These are phyloP conservation scores for Chamaecrista fasciculata DNA, from an alignment of 306 rosid species.

Conservation along the genomic window DNA sequence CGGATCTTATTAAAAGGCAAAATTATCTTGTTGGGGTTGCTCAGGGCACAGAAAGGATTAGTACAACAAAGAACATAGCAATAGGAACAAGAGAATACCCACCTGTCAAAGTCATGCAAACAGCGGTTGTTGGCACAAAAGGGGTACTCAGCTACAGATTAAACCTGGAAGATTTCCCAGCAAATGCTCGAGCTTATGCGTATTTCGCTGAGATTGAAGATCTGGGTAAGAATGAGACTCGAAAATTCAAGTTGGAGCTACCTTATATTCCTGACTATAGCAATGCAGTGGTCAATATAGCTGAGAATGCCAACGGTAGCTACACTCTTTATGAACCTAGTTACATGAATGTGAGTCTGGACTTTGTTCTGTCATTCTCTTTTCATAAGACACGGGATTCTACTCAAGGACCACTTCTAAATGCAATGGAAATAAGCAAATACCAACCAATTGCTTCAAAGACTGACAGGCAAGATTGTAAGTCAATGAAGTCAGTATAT, in stretches of 20 bases:
- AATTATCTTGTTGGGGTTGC: conserved; percentile 91
- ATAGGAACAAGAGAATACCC: conserved; percentile 71
- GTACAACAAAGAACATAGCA: conserved; percentile 53
- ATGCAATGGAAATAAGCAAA: conserved; percentile 87
- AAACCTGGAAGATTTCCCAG: conserved; percentile 84
- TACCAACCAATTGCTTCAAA: conserved; percentile 53
- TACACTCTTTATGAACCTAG: conserved; percentile 95
- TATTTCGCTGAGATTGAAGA: conserved; percentile 85
- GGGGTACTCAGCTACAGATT: conserved; percentile 69
- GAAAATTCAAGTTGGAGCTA: conserved; percentile 74
- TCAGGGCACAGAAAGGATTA: conserved; percentile 79
- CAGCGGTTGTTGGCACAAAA: conserved; percentile 76
- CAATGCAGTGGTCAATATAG: conserved; percentile 86
- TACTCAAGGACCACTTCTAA: conserved; percentile 74
- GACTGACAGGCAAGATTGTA: conserved; percentile 74
- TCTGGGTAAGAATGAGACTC: conserved; percentile 58
- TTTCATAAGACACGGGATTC: conserved; percentile 77
- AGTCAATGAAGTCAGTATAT: conserved; percentile 34
- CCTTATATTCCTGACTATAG: conserved; percentile 68
- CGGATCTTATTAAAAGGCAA: conserved; percentile 85
- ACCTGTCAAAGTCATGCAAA: conserved; percentile 86
- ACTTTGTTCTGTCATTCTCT: conserved; percentile 81
- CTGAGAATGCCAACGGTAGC: conserved; percentile 91
- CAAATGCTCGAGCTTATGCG: conserved; percentile 81
- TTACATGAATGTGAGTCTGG: conserved; percentile 84